Evolutionary conservation across 305 asterid species (phyloP), one percentile per base, ranked within the genome.

Genomic region (Rubia tinctorum): DNA sequence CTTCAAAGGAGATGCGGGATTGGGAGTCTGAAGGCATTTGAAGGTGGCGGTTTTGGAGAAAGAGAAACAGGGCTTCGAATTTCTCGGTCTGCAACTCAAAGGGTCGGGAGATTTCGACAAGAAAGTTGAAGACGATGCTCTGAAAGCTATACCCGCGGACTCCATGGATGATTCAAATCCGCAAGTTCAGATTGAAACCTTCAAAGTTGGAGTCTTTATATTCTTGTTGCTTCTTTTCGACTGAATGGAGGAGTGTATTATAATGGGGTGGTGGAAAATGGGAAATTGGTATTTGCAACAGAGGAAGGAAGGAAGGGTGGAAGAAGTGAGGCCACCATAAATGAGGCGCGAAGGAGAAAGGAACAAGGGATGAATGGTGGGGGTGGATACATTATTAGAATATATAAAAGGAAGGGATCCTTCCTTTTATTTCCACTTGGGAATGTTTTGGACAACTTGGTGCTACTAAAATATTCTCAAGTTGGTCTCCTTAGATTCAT

Each of bases 101-200:
- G 88, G 83, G 83, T 69, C 76, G 40, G 69, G 34, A 42, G 84
- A 78, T 77, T 80, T 85, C 73, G 71, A 65, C 51, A 88, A 75
- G 72, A 84, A 75, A 34, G 83, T 76, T 2, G 93, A 82, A 62
- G 83, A 82, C 15, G 85, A 84, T 42, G 91, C 86, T 60, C 77
- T 77, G 84, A 83, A 78, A 68, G 87, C 78, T 62, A 83, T 8
- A 68, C 79, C 76, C 58, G 91, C 77, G 9, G 91, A 59, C 30
- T 87, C 91, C 98, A 89, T 92, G 47, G 63, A 27, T 55, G 34
- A 20, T 14, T 39, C 30, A 27, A 27, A 27, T 27, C 30, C 30
- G 30, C 30, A 27, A 27, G 30, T 27, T 27, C 34, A 42, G 61
- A 39, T 9, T 49, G 37, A 72, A 62, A 30, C 59, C 69, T 58